Percentiles rank a stretch among this genome's conserved stretches.
These are phyloP conservation scores for Bipolaris zeicola DNA, from an alignment of 2,329 filamentous ascomycete genomes.

Conservation along the genomic window DNA sequence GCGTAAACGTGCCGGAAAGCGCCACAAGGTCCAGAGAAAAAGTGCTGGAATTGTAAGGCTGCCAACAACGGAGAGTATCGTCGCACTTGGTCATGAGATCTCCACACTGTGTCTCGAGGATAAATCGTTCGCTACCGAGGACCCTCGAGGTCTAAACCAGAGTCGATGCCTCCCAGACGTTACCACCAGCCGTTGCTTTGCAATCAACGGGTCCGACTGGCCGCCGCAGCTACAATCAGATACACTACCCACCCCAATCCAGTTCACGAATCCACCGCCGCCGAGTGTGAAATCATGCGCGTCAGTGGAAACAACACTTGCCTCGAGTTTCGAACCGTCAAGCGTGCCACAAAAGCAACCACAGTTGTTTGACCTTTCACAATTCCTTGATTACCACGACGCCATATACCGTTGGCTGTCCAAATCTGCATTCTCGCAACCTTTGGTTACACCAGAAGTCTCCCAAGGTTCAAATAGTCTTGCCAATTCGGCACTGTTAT, in stretches of 20 bases:
- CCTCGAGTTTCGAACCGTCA: not conserved
- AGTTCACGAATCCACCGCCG: not conserved
- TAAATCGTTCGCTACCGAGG: not conserved
- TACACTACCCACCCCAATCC: not conserved
- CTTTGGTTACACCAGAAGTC: not conserved
- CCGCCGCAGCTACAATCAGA: slow-evolving; percentile 29
- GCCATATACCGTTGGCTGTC: not conserved
- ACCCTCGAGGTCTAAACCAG: not conserved
- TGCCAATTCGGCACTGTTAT: not conserved
- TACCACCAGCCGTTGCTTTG: slow-evolving; percentile 1
- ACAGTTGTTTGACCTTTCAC: not conserved
- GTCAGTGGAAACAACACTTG: not conserved
- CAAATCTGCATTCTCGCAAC: not conserved
- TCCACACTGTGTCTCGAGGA: slow-evolving; percentile 3
- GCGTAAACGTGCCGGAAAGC: slow-evolving; percentile 28
- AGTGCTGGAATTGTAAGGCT: slow-evolving; percentile 4
- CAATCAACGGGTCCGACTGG: slow-evolving; percentile 29
- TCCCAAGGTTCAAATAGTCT: not conserved
- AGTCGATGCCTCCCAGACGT: not conserved
- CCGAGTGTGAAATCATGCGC: not conserved
- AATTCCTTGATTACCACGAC: not conserved
- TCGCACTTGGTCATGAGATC: slow-evolving; percentile 11
- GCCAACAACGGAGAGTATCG: slow-evolving; percentile 2
- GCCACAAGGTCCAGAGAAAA: slow-evolving; percentile 15
- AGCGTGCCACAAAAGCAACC: not conserved